Conservation (phyloP, 805 yeast species). For the Candida corydali region DNA sequence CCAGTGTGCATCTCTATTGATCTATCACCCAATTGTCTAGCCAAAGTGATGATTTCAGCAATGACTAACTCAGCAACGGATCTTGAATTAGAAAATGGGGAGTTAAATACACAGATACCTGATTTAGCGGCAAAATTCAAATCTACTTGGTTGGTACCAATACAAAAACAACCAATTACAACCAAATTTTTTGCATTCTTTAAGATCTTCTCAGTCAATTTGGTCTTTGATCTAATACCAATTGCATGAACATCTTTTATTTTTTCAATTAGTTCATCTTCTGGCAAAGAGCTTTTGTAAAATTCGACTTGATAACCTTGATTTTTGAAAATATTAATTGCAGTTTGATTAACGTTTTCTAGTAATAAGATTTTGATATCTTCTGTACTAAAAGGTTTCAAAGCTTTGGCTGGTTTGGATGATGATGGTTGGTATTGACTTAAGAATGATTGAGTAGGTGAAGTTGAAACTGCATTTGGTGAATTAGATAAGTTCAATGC, state of each 20-base stretch:
- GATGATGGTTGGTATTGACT: slow-evolving; percentile 46
- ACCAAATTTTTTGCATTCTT: slow-evolving; percentile 85
- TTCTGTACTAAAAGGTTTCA: slow-evolving; percentile 94
- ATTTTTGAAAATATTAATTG: slow-evolving; percentile 73
- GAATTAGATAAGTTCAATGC: slow-evolving; percentile 53
- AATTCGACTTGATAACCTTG: slow-evolving; percentile 98
- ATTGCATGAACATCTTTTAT: slow-evolving; percentile 92
- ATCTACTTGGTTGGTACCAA: slow-evolving; percentile 98
- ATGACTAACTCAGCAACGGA: slow-evolving; percentile 97
- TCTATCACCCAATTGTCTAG: slow-evolving; percentile 96
- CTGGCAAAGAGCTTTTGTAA: slow-evolving; percentile 82
- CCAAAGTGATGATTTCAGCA: slow-evolving; percentile 88
- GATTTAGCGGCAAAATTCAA: slow-evolving; percentile 83
- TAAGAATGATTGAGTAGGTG: slow-evolving; percentile 76
- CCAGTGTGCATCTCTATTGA: slow-evolving; percentile 94
- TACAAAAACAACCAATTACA: slow-evolving; percentile 96
- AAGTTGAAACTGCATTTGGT: slow-evolving; percentile 73
- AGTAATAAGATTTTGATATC: slow-evolving; percentile 87
- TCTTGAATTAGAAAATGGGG: slow-evolving; percentile 97
- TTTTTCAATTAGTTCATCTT: slow-evolving; percentile 91
- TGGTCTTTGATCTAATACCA: slow-evolving; percentile 97
- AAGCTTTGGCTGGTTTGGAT: slow-evolving; percentile 53
- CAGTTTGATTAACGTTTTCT: slow-evolving; percentile 93
- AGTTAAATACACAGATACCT: slow-evolving; percentile 96
- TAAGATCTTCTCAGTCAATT: slow-evolving; percentile 72